Evolutionary conservation across 2,329 filamentous ascomycete genomes (phyloP), one percentile per base, ranked within the genome.

Genomic region (Zalaria obscura): DNA sequence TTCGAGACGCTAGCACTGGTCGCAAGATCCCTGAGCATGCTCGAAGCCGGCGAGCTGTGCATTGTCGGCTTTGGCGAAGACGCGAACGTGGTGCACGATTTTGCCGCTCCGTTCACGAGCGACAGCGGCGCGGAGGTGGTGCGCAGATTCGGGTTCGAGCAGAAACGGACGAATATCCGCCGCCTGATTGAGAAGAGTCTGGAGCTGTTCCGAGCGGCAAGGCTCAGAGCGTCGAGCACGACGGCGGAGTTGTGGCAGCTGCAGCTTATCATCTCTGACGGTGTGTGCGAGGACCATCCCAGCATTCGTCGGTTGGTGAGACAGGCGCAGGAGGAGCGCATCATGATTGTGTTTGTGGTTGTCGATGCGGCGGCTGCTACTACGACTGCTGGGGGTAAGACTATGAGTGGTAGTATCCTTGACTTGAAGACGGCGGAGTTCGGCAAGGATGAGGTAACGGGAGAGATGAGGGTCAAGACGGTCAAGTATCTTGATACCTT

Each of bases 261-360:
- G 6, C 81, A 91, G 48, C 72, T 98, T 39, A 83, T 98, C 48
- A 79, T 99, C 40, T 93, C 85, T 0, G 91, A 99, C 54, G 91
- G 93, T 5, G 76, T 96, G 25, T 95, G 88, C 50, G 86, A 93
- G 40, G 81, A 88, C 38, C 89, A 96, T 59, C 84, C 87, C 11
- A 72, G 76, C 4, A 88, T 98, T 50, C 75, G 83, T 10, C 71
- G 85, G 4, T 71, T 96, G 25, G 77, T 98, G 7, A 73, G 91
- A 6, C 81, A 89, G 61, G 89, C 91, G 1, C 78, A 87, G 55
- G 88, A 95, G 60, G 85, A 95, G 63, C 73, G 87, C 10, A 93
- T 99, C 57, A 95, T 98, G 85, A 79, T 96, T 48, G 89, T 98
- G 4, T 99, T 98, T 60, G 85, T 98, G 52, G 83, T 99, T 54